phyloP scores from a whole-genome alignment of 169 alveolate genomes.

The Plasmodium knowlesi region DNA sequence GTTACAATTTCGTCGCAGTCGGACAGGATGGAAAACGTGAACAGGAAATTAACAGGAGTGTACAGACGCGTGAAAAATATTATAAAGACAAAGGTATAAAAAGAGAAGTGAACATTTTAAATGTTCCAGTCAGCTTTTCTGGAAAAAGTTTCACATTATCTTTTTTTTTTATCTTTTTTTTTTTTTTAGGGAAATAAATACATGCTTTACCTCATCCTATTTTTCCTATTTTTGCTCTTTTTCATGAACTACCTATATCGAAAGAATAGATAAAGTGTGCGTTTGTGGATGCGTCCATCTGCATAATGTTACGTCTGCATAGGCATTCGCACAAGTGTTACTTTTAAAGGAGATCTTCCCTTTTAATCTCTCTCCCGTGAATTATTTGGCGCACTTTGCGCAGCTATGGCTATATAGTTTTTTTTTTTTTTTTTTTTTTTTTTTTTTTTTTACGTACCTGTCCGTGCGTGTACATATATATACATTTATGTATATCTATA shows the following conservation, averaged over 20 bases:
- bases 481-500: not conserved
- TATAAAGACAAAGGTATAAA: slow-evolving; percentile 55
- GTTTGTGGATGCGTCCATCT: not conserved
- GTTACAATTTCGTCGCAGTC: slow-evolving; percentile 27
- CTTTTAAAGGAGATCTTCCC: not conserved
- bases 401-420: slow-evolving; percentile 7
- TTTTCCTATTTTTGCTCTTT: slow-evolving; percentile 53
- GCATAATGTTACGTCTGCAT: not conserved
- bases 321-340: not conserved
- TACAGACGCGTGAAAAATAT: slow-evolving; percentile 58
- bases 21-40: slow-evolving; percentile 54
- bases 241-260: slow-evolving; percentile 67
- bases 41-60: slow-evolving; percentile 60
- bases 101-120: not conserved
- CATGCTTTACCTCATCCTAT: slow-evolving; percentile 49
- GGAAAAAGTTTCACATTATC: not conserved
- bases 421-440: not conserved
- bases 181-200: slow-evolving; percentile 67
- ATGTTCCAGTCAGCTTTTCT: not conserved
- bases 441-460: not conserved
- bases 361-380: not conserved
- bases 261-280: slow-evolving; percentile 21
- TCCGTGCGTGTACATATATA: not conserved
- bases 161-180: not conserved
- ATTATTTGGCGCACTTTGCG: not conserved